Percentiles rank a stretch among this genome's conserved stretches.
These are phyloP conservation scores for Phoenix dactylifera DNA, from an alignment of 176 grass and related monocot genomes.

Conservation along the genomic window DNA sequence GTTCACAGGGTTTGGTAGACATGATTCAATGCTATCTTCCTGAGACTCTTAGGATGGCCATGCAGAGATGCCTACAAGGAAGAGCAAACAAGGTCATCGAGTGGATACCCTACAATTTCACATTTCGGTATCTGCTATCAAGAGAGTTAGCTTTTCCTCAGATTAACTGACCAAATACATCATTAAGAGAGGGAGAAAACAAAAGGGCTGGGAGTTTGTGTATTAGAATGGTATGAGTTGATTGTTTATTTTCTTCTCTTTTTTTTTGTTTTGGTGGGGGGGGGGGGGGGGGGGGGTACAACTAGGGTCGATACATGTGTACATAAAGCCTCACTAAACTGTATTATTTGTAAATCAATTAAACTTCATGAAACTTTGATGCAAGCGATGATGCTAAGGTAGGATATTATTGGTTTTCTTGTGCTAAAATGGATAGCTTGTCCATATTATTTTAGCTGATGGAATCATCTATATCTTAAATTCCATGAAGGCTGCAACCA, in stretches of 20 bases:
- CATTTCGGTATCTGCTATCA: constrained; percentile 10
- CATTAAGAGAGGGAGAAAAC: too few relatives aligned
- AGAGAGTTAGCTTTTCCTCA: constrained; percentile 3
- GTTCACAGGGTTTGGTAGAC: background rate
- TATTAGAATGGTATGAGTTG: too few relatives aligned
- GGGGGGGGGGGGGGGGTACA: too few relatives aligned
- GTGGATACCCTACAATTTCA: constrained; percentile 8
- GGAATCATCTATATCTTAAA: too few relatives aligned
- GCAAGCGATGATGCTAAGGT: too few relatives aligned
- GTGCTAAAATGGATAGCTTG: too few relatives aligned
- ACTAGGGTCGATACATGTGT: constrained; percentile 2
- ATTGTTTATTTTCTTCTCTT: background rate
- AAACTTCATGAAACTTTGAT: too few relatives aligned
- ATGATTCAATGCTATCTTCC: constrained; percentile 10
- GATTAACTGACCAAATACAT: background rate
- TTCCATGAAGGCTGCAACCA: too few relatives aligned
- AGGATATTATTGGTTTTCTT: too few relatives aligned
- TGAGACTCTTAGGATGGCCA: constrained; percentile 1
- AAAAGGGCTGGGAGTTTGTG: too few relatives aligned
- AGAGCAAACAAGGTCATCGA: background rate
- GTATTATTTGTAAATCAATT: background rate
- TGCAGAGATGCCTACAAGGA: constrained; percentile 10
- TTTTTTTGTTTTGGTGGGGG: background rate
- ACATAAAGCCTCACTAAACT: background rate
- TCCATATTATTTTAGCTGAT: too few relatives aligned